Base-by-base conservation (phyloP, 2,329 filamentous ascomycete genomes). In the Tolypocladium cylindrosporum region DNA sequence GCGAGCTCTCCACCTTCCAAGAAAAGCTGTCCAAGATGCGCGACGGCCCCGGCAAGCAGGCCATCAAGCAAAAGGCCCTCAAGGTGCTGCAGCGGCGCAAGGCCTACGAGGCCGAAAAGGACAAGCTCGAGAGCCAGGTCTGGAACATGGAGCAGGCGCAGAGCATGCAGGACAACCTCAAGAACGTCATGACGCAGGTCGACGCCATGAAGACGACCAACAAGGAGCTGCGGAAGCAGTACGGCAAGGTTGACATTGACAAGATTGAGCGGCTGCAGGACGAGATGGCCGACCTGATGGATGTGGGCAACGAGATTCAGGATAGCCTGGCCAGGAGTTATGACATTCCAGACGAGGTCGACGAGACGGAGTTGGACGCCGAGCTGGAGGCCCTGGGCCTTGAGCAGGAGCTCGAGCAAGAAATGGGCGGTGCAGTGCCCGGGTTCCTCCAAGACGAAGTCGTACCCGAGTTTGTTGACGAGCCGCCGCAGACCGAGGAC, bases 141-240 rank as follows among this genome's bases (percentile, higher is more conserved):
- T 97, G 92, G 92, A 97, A 97, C 77, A 97, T 99, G 92, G 92
- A 97, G 77, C 92, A 97, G 75, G 92, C 93, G 3, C 89, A 89
- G 71, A 95, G 92, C 82, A 97, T 97, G 93, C 91, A 96, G 77
- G 93, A 97, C 76, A 97, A 97, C 70, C 83, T 99, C 56, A 94
- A 95, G 74, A 97, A 97, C 74, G 93, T 94, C 62, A 97, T 97
- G 92, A 95, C 91, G 21, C 97, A 94, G 36, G 92, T 97, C 51
- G 93, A 97, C 72, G 92, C 93, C 13, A 93, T 99, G 84, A 95
- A 97, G 82, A 91, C 89, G 1, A 97, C 93, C 31, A 96, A 94
- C 68, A 96, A 96, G 77, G 88, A 91, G 68, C 82, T 99, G 62
- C 86, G 86, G 70, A 89, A 90, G 73, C 93, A 97, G 79, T 97